These are phyloP conservation scores for Nakaseomyces kungkrabaensis DNA, from an alignment of 1,139 yeast species.

Conservation along the genomic window DNA sequence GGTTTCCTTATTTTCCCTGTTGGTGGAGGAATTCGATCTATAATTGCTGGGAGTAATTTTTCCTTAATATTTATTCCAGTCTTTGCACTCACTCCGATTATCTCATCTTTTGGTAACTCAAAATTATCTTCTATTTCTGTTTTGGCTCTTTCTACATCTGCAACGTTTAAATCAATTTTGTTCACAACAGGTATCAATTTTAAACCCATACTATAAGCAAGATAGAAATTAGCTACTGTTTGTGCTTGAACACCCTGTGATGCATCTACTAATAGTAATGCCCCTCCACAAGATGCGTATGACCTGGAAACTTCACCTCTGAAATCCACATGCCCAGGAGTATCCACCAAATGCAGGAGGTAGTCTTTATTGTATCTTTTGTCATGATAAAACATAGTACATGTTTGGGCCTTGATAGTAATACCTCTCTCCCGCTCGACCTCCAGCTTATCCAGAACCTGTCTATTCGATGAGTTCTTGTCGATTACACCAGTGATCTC, in stretches of 20 bases:
- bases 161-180: slow-evolving; percentile 76
- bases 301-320: slow-evolving; percentile 88
- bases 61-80: slow-evolving; percentile 69
- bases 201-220: slow-evolving; percentile 80
- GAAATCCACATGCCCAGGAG: slow-evolving; percentile 98
- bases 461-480: slow-evolving; percentile 58
- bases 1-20: slow-evolving; percentile 46
- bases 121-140: slow-evolving; percentile 79
- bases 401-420: slow-evolving; percentile 94
- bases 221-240: slow-evolving; percentile 87
- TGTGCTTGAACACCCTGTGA: slow-evolving; percentile 97
- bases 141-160: slow-evolving; percentile 70
- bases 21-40: slow-evolving; percentile 71
- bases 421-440: slow-evolving; percentile 95
- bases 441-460: slow-evolving; percentile 83
- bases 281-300: slow-evolving; percentile 95
- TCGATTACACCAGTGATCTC: slow-evolving; percentile 86
- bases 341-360: slow-evolving; percentile 81
- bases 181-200: slow-evolving; percentile 82
- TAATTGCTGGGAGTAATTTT: slow-evolving; percentile 63
- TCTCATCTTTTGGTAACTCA: slow-evolving; percentile 65
- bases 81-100: slow-evolving; percentile 85
- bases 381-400: slow-evolving; percentile 78
- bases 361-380: slow-evolving; percentile 52
- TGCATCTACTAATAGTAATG: slow-evolving; percentile 82